Conservation (phyloP, 139 green algal genomes). For the Desmodesmus armatus region DNA sequence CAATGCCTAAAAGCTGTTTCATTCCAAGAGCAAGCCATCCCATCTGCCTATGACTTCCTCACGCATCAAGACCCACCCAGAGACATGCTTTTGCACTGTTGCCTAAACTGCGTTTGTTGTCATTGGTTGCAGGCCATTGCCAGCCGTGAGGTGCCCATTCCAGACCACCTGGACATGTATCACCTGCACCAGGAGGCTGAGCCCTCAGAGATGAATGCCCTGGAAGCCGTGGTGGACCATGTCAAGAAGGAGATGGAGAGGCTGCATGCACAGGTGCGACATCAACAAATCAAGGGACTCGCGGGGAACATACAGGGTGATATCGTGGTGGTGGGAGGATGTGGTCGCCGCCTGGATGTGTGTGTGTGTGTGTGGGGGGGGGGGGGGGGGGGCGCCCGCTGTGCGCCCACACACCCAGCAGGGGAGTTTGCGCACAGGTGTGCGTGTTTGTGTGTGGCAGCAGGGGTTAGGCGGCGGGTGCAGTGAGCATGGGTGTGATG, state of each 20-base stretch:
- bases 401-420: not conserved
- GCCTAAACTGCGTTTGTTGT: not conserved
- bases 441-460: too few species aligned
- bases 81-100: too few species aligned
- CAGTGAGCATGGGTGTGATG: too few species aligned
- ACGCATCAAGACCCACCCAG: too few species aligned
- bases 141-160: constrained; percentile 81
- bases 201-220: constrained; percentile 83
- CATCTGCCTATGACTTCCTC: too few species aligned
- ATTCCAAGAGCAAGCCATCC: too few species aligned
- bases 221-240: constrained; percentile 73
- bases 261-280: constrained; percentile 34
- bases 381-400: too few species aligned
- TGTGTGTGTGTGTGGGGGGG: too few species aligned
- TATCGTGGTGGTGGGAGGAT: too few species aligned
- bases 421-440: not conserved
- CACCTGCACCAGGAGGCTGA: constrained; percentile 90
- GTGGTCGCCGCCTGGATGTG: too few species aligned
- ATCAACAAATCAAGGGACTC: not conserved
- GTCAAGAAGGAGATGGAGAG: constrained; percentile 62
- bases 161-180: constrained; percentile 96
- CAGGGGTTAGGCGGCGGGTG: not conserved
- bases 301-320: not conserved
- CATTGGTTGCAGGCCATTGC: not conserved
- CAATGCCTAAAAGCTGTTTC: too few species aligned